Base-by-base conservation (phyloP, 2,329 filamentous ascomycete genomes). In the Raffaelea ambrosiae region DNA sequence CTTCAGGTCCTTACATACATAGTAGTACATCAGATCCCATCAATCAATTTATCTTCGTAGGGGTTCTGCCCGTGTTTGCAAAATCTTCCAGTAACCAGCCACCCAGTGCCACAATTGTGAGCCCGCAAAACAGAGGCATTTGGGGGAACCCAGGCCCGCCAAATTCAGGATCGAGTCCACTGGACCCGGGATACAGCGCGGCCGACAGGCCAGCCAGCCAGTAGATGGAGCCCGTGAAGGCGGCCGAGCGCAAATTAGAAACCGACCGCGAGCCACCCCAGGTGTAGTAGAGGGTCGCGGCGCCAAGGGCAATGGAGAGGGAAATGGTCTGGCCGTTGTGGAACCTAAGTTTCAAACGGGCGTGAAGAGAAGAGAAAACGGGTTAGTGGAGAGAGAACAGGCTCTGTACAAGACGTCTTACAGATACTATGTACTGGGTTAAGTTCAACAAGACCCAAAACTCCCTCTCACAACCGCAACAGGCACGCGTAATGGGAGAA, bases 81-180 rank as follows among this genome's bases (percentile, higher is more conserved):
- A 7, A 7, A 29, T 41, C 31, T 36, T 50, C 48, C 14, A 47
- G 38, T 26, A 41, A 10, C 46, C 46, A 48, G 4, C 49, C 46
- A 3, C 20, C 48, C 7, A 48, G 4, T 2, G 41, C 45, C 31
- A 48, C 55, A 3, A 40, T 29, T 16, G 57, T 55, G n/a, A 65
- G 57, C 2, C 41, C 51, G 2, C 49, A 43, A 49, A 70, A 69
- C 1, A 61, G 16, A 13, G 52, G 55, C 16, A 51, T 54, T 57
- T 71, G 68, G 14, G 69, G 68, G 51, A 69, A 70, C 5, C 60
- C 67, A 0, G 68, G 65, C 8, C 66, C 63, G 10, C 68, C 68
- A 49, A 69, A 69, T 55, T 71, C 68, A 1, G 66, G 66, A 36
- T 71, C 68, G 5, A 68, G 58, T 10, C 68, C 67, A 51, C 59